Evolutionary conservation across 768 basidiomycete genomes (phyloP).

Genomic region (Pisolithus marmoratus): DNA sequence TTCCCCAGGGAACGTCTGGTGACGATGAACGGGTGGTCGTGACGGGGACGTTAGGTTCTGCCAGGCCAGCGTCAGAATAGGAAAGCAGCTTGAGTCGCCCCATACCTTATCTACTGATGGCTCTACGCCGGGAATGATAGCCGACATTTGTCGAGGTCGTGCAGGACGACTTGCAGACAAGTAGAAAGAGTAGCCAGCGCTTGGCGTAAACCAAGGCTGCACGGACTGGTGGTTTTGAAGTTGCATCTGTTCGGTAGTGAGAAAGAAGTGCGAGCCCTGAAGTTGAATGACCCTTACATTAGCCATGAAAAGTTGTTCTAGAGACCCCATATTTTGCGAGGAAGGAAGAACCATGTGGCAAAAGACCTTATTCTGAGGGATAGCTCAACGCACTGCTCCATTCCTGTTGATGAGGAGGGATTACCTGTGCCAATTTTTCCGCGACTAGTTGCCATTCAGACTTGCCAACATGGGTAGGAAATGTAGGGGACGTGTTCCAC

Average conservation of each 20-base stretch:
- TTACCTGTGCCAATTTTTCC: conserved; percentile 42
- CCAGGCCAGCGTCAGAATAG: conserved; percentile 9
- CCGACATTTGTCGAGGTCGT: not conserved
- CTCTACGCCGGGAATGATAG: conserved; percentile 15
- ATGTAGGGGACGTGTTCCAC: conserved; percentile 19
- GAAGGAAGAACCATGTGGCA: conserved; percentile 53
- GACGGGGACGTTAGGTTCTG: not conserved
- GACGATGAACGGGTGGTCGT: conserved; percentile 20
- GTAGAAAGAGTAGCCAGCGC: conserved; percentile 34
- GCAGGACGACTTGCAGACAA: conserved; percentile 35
- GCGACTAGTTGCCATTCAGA: conserved; percentile 39
- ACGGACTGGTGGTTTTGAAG: conserved; percentile 19
- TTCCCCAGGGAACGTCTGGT: conserved; percentile 25
- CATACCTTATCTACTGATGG: conserved; percentile 13
- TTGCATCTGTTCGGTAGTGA: conserved; percentile 15
- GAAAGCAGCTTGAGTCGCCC: not conserved
- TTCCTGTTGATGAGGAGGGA: conserved; percentile 5
- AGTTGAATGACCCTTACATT: conserved; percentile 26
- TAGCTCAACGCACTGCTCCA: conserved; percentile 14
- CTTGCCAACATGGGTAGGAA: conserved; percentile 24
- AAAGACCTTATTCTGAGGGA: conserved; percentile 44
- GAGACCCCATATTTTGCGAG: conserved; percentile 39
- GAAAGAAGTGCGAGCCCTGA: not conserved
- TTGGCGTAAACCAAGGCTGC: conserved; percentile 37
- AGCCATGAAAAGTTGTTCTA: conserved; percentile 45